Evolutionary conservation across 2,329 filamentous ascomycete species (phyloP), one percentile per base, ranked within the genome.

Genomic region (Domatiomyces catenatus): DNA sequence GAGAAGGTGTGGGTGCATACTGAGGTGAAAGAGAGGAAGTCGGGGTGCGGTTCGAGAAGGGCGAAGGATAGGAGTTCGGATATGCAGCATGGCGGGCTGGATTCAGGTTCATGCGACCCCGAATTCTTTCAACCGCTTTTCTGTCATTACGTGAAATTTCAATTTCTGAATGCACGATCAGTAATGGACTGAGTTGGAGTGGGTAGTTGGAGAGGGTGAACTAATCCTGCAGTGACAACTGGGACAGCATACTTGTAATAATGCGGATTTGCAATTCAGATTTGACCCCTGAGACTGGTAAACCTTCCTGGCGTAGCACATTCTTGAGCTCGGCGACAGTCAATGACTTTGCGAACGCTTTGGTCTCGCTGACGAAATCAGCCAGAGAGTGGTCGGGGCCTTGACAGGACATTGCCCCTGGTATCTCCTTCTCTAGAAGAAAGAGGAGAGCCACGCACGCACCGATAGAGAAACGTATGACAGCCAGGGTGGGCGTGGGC

Each of bases 251-350:
- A 96, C 92, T 77, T 52, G 78, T 72, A 56, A 83, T 78, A 54
- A 95, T 84, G 60, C 90, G 82, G 52, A 71, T 70, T 67, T 94
- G 88, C 53, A 96, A 71, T 43, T 84, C 77, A 32, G 80, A 79
- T 72, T 98, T 98, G 61, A 92, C 83, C 18, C 92, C 92, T 24
- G 83, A 85, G 54, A 86, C 83, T 57, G 79, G 76, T 36, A 94
- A 72, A 46, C 80, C 77, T 69, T 94, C 86, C 54, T 77, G 72
- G 56, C 79, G 76, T 62, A 90, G 84, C 57, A 96, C 82, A 48
- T 75, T 75, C 60, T 87, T 85, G 47, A 95, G 76, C 60, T 89
- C 81, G 53, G 70, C 71, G 62, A 80, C 81, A 50, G 79, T 70
- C 48, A 81, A 66, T 7, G 68, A 73, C 61, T 77, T 79, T 47